Evolutionary conservation across 805 yeast genomes (phyloP), one percentile per base, ranked within the genome.

Genomic region (Wickerhamomyces queroliae): DNA sequence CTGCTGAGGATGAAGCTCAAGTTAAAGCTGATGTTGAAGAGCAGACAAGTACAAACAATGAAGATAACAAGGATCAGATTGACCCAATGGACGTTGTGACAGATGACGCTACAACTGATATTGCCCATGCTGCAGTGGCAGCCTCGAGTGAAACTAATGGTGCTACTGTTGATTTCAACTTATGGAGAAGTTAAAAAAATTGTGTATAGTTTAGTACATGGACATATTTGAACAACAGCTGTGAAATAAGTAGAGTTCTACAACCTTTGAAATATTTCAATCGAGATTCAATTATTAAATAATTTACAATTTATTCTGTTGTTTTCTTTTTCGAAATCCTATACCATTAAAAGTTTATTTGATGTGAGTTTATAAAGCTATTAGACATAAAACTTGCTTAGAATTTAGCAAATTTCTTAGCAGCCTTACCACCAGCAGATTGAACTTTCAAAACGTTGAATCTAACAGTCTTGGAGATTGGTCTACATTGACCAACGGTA

Each of bases 401-500:
- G 76, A 93, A 93, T 79, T 93, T 93, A 75, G 89, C 63, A 82
- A 93, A 93, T 78, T 87, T 88, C 86, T 93, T 93, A 81, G 75
- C 76, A 56, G 88, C 69, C 75, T 84, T 83, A 70, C 90, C 86
- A 62, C 79, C 75, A 69, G 93, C 81, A 66, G 89, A 76, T 66
- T 90, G 76, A 66, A 93, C 96, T 77, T 90, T 89, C 67, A 93
- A 78, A 66, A 93, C 99, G 83, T 93, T 93, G 87, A 93, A 93
- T 86, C 99, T 91, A 65, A 93, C 97, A 62, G 99, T 93, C 79
- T 93, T 93, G 66, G 99, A 93, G 71, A 93, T 76, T 66, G 99
- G 99, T 83, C 99, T 91, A 85, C 99, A 93, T 80, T 93, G 99
- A 72, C 99, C 99, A 73, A 93, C 97, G 63, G 96, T 90, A 65